Base-by-base conservation (phyloP, 768 basidiomycete genomes). In the Podaxis sp. region DNA sequence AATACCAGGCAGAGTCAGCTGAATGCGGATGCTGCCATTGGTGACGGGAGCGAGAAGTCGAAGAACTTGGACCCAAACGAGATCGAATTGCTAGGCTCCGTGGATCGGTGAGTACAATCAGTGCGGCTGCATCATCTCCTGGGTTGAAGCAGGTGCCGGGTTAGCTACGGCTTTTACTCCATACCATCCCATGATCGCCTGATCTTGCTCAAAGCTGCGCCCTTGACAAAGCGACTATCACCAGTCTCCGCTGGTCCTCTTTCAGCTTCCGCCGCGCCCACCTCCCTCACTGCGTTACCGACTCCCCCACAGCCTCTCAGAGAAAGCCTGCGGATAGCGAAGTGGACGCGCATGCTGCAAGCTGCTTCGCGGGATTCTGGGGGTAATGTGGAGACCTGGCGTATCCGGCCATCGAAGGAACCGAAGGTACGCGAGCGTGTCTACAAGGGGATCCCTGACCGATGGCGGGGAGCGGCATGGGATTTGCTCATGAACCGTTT, bases 371-470 rank as follows among this genome's bases (percentile, higher is more conserved):
- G 90, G 37, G 91, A 94, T 69, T 69, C 74, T 7, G 95, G 95
- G 35, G 87, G 87, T 9, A 96, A 97, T 68, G 77, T 88, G 13
- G 78, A 85, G 42, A 71, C 77, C 11, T 98, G 95, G 95, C 73
- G 70, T 36, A 77, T 95, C 67, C 84, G 82, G 51, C 67, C 80
- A 23, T 78, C 77, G 16, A 93, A 90, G 73, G 85, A 80, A 65
- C 77, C 69, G 67, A 95, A 90, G 73, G 78, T 90, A 18, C 82
- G 89, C 35, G 74, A 83, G 64, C 82, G 96, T 32, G 84, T 88
- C 55, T 98, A 92, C 79, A 99, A 99, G 71, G 97, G 97, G 59
- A 87, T 98, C 32, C 97, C 97, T 1, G 96, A 98, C 73, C 83
- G 95, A 52, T 99, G 97, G 97, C 81, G 97, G 44, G 79, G 84